Conservation (phyloP, 1,284 basidiomycete genomes). For the Malassezia yamatoensis region DNA sequence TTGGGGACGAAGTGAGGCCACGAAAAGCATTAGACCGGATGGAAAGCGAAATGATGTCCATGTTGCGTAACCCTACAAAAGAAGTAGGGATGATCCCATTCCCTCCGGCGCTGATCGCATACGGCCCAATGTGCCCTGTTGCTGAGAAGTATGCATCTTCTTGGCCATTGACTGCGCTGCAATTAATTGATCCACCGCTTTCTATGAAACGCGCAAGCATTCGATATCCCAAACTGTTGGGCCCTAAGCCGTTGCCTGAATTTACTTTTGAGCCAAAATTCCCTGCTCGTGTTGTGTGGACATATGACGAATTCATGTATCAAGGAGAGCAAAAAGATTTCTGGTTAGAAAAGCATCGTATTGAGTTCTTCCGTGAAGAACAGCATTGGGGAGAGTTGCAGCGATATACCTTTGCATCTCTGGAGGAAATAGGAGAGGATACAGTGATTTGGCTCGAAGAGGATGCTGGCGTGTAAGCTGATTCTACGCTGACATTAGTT, state of each 20-base stretch:
- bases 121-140: slow-evolving; percentile 21
- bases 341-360: slow-evolving; percentile 39
- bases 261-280: slow-evolving; percentile 37
- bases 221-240: slow-evolving; percentile 10
- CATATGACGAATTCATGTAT: slow-evolving; percentile 20
- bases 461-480: slow-evolving; percentile 43
- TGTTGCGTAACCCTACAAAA: slow-evolving; percentile 15
- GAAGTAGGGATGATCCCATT: slow-evolving; percentile 20
- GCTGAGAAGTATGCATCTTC: slow-evolving; percentile 41
- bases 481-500: not conserved
- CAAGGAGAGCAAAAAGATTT: slow-evolving; percentile 22
- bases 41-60: slow-evolving; percentile 20
- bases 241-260: slow-evolving; percentile 20
- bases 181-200: slow-evolving; percentile 36
- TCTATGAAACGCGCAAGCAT: slow-evolving; percentile 19
- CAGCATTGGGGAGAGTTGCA: slow-evolving; percentile 34
- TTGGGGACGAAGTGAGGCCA: not conserved
- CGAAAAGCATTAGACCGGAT: not conserved
- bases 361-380: slow-evolving; percentile 36
- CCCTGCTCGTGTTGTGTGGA: slow-evolving; percentile 35
- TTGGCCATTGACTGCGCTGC: slow-evolving; percentile 31
- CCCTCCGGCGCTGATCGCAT: slow-evolving; percentile 33
- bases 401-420: slow-evolving; percentile 24
- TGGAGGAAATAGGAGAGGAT: slow-evolving; percentile 23
- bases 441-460: slow-evolving; percentile 32